These are phyloP conservation scores for Fraxinus sp. DNA, from an alignment of 305 asterid genomes.

Conservation along the genomic window DNA sequence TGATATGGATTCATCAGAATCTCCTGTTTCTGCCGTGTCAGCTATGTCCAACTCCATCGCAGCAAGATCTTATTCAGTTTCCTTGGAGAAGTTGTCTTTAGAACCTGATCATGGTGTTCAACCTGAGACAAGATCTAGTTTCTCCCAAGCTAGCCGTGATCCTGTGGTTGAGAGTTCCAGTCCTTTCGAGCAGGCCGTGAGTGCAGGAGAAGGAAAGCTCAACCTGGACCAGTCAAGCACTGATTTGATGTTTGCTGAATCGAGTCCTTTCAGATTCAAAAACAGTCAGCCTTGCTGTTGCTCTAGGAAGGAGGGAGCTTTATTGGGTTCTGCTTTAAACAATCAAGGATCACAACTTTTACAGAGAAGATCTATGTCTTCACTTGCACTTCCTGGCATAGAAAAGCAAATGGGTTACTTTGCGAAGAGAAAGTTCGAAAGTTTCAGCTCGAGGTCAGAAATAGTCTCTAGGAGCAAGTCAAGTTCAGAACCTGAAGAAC, in stretches of 20 bases:
- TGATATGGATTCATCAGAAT: constrained; percentile 63
- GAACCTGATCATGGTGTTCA: constrained; percentile 26
- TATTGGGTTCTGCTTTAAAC: constrained; percentile 33
- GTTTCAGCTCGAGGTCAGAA: constrained; percentile 29
- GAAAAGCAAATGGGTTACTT: constrained; percentile 36
- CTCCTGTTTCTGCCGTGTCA: constrained; percentile 68
- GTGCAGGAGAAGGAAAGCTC: constrained; percentile 28
- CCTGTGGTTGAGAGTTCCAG: constrained; percentile 34
- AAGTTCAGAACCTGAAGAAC: constrained; percentile 28
- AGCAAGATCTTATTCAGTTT: constrained; percentile 49
- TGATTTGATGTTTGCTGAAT: constrained; percentile 27
- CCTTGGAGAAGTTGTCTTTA: constrained; percentile 36
- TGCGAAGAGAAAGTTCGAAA: constrained; percentile 19
- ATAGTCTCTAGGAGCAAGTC: constrained; percentile 25
- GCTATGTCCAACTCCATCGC: constrained; percentile 47
- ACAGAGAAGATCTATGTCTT: constrained; percentile 35
- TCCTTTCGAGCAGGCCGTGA: constrained; percentile 26
- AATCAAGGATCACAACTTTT: constrained; percentile 50
- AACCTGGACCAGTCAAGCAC: constrained; percentile 30
- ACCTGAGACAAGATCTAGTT: constrained; percentile 27
- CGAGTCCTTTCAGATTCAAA: constrained; percentile 29
- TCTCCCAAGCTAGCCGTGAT: constrained; percentile 26
- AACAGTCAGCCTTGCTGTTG: constrained; percentile 66
- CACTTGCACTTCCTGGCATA: constrained; percentile 33
- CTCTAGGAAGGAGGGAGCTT: constrained; percentile 56